phyloP scores from a whole-genome alignment of 345 rosid genomes.

The Murraya paniculata region DNA sequence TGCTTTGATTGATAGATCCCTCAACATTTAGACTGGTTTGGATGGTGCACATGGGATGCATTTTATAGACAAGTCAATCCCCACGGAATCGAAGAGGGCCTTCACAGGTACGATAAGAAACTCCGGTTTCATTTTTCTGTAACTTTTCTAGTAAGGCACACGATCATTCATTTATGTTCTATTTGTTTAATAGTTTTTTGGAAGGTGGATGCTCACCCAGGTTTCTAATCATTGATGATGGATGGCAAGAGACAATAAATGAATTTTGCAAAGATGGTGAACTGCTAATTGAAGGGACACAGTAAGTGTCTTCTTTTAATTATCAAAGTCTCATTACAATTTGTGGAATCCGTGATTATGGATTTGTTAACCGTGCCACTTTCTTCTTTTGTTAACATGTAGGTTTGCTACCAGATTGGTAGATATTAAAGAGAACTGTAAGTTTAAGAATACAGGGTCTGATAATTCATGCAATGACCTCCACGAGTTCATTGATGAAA shows the following conservation, averaged over 20 bases:
- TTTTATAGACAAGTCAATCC: slow-evolving; percentile 53
- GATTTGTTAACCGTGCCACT: not conserved
- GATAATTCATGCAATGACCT: slow-evolving; percentile 24
- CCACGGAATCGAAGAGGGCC: slow-evolving; percentile 52
- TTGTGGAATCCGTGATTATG: not conserved
- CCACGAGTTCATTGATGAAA: slow-evolving; percentile 30
- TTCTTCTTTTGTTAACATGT: slow-evolving; percentile 8
- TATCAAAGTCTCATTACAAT: not conserved
- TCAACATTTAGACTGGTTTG: slow-evolving; percentile 57
- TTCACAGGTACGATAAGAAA: slow-evolving; percentile 40
- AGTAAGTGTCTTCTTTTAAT: slow-evolving; percentile 29
- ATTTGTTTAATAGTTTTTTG: slow-evolving; percentile 28
- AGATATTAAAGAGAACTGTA: slow-evolving; percentile 49
- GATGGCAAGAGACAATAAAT: slow-evolving; percentile 57
- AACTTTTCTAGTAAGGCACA: not conserved
- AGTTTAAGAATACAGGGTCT: slow-evolving; percentile 41
- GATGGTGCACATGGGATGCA: slow-evolving; percentile 86
- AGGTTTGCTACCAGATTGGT: slow-evolving; percentile 56
- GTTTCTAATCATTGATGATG: slow-evolving; percentile 64
- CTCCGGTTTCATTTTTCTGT: not conserved
- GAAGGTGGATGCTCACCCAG: slow-evolving; percentile 55
- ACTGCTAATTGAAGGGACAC: slow-evolving; percentile 33
- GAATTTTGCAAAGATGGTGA: slow-evolving; percentile 40
- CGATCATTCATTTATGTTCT: not conserved
- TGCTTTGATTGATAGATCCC: slow-evolving; percentile 41